Evolutionary conservation across 441 rosid species (phyloP), one percentile per base, ranked within the genome.

Genomic region (Francoa sonchifolia): DNA sequence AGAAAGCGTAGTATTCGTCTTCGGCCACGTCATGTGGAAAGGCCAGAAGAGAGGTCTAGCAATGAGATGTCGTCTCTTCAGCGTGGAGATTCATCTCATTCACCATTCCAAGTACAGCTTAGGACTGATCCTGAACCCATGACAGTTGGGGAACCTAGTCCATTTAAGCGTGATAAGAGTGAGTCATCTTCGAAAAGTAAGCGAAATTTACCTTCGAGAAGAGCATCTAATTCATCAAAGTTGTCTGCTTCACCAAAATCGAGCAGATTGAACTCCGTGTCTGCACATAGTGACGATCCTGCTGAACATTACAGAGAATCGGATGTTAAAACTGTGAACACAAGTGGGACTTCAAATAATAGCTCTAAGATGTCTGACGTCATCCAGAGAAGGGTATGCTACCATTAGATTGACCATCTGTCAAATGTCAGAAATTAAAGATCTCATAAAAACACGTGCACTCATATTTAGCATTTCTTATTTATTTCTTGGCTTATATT

Each of bases 1-100:
- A 66, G 97, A 44, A 92, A 92, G 54, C 94, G 96, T 12, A 92
- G 99, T 62, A 74, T 84, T 59, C 77, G 99, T 42, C 29, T 81
- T 60, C 82, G 99, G 36, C 95, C 95, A 21, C 94, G 97, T 42
- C 93, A 71, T 11, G 32, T 68, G 59, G 97, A 87, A 63, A 84
- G 62, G 67, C 54, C 48, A 37, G 94, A 76, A 44, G 80, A 68
- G 61, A 76, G 65, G 50, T 48, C 63, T 32, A 63, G 67, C 57
- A 57, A 22, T 44, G 94, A 82, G 54, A 39, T 53, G 25, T 63
- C 56, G 52, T 46, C 48, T 33, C 62, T 62, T 39, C 92, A 73
- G 50, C 69, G 62, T 43, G 75, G 63, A 44, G 84, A 78, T 56
- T 33, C 78, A 14, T 53, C 77, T 59, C 57, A 64, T 45, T 32